phyloP scores from a whole-genome alignment of 306 rosid genomes.

The Alnus glutinosa region DNA sequence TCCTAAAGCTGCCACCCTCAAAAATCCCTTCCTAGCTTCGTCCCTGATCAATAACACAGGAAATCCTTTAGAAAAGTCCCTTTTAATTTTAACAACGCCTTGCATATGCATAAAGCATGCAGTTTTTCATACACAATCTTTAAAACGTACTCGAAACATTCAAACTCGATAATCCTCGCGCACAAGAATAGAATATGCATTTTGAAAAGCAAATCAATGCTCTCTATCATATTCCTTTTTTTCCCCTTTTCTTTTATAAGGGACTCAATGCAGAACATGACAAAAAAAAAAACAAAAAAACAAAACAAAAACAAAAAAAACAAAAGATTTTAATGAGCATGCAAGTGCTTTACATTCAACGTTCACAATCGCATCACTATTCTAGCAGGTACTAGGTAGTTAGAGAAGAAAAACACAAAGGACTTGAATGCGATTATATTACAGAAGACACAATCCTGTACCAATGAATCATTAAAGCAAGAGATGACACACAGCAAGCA shows the following conservation, averaged over 20 bases:
- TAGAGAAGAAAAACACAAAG: not conserved
- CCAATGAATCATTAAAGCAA: constrained; percentile 33
- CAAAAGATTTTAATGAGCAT: not conserved
- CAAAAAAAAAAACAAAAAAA: too few relatives aligned
- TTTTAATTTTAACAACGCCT: not conserved
- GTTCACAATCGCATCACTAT: not conserved
- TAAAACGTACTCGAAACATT: not conserved
- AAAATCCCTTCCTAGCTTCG: too few relatives aligned
- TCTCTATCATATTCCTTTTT: not conserved
- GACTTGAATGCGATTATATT: constrained; percentile 35
- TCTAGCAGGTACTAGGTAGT: not conserved
- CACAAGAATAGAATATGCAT: not conserved
- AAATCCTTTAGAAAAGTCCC: not conserved
- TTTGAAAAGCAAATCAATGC: not conserved
- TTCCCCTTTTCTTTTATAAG: not conserved
- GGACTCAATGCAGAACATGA: not conserved
- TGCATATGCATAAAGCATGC: not conserved
- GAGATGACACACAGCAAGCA: constrained; percentile 20
- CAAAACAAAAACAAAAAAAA: too few relatives aligned
- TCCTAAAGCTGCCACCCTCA: too few relatives aligned
- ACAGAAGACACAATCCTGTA: constrained; percentile 45
- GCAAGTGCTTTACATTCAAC: constrained; percentile 10
- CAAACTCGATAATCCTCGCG: not conserved
- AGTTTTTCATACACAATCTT: not conserved
- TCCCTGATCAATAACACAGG: too few relatives aligned